Evolutionary conservation across 192 early-diverging fungal species (phyloP), one percentile per base, ranked within the genome.

Genomic region (Oehlia diaphana): DNA sequence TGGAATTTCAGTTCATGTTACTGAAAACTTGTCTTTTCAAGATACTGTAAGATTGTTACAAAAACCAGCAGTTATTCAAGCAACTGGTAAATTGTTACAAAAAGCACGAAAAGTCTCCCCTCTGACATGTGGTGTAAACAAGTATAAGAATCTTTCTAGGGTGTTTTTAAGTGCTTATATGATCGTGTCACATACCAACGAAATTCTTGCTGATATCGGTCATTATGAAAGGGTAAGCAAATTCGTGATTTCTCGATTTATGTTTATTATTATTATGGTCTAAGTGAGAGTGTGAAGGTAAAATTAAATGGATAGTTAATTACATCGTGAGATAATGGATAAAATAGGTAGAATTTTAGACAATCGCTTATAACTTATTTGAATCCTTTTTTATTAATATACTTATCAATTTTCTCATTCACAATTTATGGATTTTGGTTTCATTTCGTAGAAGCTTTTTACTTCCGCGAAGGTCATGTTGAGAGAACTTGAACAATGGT

Each of bases 111-210:
- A 82, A 65, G 64, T 21, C 37, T 81, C 83, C 2, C 73, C 79
- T 12, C 33, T 78, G 16, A 78, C 77, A 2, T 69, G 23, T n/a
- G 77, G 65, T 50, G 16, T 49, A 13, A 69, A 49, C 6, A 78
- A 58, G 39, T 78, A 78, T 78, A 92, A 84, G 75, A 91, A 86
- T 83, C 84, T 86, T 53, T 88, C 90, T 14, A 84, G 93, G 28
- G 90, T 95, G 13, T 90, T 95, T 64, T 77, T 95, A 71, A 91
- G 87, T 78, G 84, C 90, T 49, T 95, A 92, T 73, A 90, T 95
- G 90, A 88, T 93, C 2, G 84, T 89, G 50, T 87, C 86, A 2
- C 89, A 94, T 63, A 92, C 94, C 1, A 63, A 42, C 14, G 88
- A 92, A 78, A 88, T 92, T 28, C 87, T 93, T 80, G 85, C 86